Percentiles rank a stretch among this genome's conserved stretches.
These are phyloP conservation scores for Grosmannia penicillata DNA, from an alignment of 2,329 filamentous ascomycete genomes.

Conservation along the genomic window DNA sequence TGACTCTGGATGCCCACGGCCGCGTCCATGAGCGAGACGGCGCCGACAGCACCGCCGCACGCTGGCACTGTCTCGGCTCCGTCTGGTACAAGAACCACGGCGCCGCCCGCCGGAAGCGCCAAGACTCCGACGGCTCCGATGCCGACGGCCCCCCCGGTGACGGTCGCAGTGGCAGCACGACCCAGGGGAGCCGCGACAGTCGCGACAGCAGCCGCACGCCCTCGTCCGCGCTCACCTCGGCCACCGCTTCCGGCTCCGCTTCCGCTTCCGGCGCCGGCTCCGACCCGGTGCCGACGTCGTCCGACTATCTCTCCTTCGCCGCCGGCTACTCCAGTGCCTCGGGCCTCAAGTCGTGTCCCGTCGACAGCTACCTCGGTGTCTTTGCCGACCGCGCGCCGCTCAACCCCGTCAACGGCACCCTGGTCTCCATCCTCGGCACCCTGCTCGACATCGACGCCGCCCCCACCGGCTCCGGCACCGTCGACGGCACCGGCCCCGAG, in stretches of 20 bases:
- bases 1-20: slow-evolving; percentile 14
- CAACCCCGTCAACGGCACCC: slow-evolving; percentile 61
- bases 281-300: no score
- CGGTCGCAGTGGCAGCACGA: neutral
- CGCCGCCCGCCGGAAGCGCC: no score
- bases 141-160: neutral
- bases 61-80: slow-evolving; percentile 21
- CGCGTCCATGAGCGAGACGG: slow-evolving; percentile 9
- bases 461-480: no score
- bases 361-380: slow-evolving; percentile 53
- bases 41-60: slow-evolving; percentile 15
- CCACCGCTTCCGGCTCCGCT: neutral
- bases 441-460: slow-evolving; percentile 63
- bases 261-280: no score
- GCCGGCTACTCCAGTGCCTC: slow-evolving; percentile 15
- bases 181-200: neutral
- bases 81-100: slow-evolving; percentile 15
- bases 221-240: neutral
- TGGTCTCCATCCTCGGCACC: slow-evolving; percentile 63
- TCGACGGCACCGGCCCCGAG: slow-evolving; percentile 13
- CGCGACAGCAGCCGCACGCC: neutral
- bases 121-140: no score
- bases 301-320: no score
- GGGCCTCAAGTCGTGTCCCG: slow-evolving; percentile 25
- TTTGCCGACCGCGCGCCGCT: slow-evolving; percentile 48